These are phyloP conservation scores for Talaromyces nanjingensis DNA, from an alignment of 495 filamentous ascomycete species.

Conservation along the genomic window DNA sequence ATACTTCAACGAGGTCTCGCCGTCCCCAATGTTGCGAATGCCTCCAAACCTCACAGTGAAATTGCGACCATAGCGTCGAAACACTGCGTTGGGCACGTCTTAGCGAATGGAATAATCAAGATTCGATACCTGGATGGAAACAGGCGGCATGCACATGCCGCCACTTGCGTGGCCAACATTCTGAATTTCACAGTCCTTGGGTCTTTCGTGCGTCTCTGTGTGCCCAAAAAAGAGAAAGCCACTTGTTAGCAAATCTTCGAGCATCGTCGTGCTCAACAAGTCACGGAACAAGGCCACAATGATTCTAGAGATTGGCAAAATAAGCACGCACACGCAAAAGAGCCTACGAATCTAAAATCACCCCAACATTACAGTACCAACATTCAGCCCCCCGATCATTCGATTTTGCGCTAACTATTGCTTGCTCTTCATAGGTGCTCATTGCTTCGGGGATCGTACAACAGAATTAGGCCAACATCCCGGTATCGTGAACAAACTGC, in stretches of 20 bases:
- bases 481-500: slow-evolving; percentile 22
- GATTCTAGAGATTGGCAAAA: slow-evolving; percentile 12
- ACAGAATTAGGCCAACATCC: slow-evolving; percentile 21
- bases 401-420: slow-evolving; percentile 6
- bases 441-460: slow-evolving; percentile 7
- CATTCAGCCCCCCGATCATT: not conserved
- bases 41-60: too few species aligned
- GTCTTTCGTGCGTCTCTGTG: too few species aligned
- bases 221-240: too few species aligned
- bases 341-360: slow-evolving; percentile 1
- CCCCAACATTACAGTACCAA: not conserved
- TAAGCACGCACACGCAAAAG: slow-evolving; percentile 9
- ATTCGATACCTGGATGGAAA: too few species aligned
- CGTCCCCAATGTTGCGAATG: too few species aligned
- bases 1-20: too few species aligned
- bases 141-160: too few species aligned
- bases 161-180: too few species aligned
- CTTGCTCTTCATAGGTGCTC: slow-evolving; percentile 6
- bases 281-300: slow-evolving; percentile 8
- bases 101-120: too few species aligned
- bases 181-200: too few species aligned
- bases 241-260: not conserved
- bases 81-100: too few species aligned
- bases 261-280: slow-evolving; percentile 9
- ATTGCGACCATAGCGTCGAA: too few species aligned